Evolutionary conservation across 1,139 yeast genomes (phyloP), one percentile per base, ranked within the genome.

Genomic region (Pneumocystis carinii): DNA sequence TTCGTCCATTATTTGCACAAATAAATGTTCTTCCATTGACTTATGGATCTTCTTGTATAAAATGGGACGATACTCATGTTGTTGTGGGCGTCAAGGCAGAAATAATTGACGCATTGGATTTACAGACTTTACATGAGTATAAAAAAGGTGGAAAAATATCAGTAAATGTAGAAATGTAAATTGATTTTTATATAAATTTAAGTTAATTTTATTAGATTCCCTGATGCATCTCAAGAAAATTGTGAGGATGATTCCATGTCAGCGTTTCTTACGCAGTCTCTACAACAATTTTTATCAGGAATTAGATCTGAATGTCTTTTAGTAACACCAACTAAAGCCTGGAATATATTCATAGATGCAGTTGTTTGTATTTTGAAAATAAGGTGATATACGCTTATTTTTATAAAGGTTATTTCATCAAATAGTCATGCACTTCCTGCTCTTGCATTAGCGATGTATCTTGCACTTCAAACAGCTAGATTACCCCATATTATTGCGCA

Each of bases 1-100:
- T 57, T 57, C 59, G 59, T 19, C 59, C 59, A n/a, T 37, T 57
- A 19, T 37, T 39, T 37, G 42, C 29, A 37, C 59, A 57, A 29
- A 29, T 39, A 19, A 19, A 37, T 57, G 15, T 57, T 37, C 38
- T 57, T 57, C 59, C 59, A 12, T 37, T 39, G 10, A 12, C 59
- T 57, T 57, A 37, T 57, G 59, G 59, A 12, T 57, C 59, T 17
- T 37, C 42, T 27, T 19, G 27, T 37, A 14, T 57, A 24, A 37
- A 19, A 29, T 37, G 59, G 42, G 42, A 19, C 12, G 38, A 37
- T 19, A 39, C 29, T 19, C 14, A 29, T 37, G 42, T 57, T 14
- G 27, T 29, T 37, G 59, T 57, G 12, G n/a, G 59, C 4, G 29
- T 57, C 24, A 57, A 57, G 4, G 59, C 59, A 39, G 42, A 57